Evolutionary conservation across 208 protist genomes (phyloP), one percentile per base, ranked within the genome.

Genomic region (Leishmania gerbilli): DNA sequence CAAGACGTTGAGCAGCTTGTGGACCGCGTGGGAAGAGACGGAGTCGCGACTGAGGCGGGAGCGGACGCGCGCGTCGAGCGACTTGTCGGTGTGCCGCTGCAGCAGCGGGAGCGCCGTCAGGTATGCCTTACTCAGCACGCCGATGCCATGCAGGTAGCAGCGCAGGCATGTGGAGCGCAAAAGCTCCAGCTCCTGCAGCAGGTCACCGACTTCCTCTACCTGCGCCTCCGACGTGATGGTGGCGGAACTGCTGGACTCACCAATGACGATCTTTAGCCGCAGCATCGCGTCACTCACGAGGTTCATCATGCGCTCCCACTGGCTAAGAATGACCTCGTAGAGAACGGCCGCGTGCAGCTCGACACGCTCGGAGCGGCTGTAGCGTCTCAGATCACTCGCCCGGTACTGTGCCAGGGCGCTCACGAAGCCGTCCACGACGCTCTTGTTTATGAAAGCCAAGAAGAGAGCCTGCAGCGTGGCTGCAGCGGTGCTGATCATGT

Each of bases 211-310:
- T 72, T 97, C 91, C 42, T 89, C 79, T 42, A 92, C 78, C 88
- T 95, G 91, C 37, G 49, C 76, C 40, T 95, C 90, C 40, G 77
- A 82, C 40, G 67, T 58, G 55, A 93, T 71, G 4, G 86, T 88
- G 13, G 77, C 55, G 17, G 91, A 89, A 27, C 90, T 91, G 81
- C 90, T 93, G 27, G 90, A 90, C 79, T 96, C 95, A 47, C 89
- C 93, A 86, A 98, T 90, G 60, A 91, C 90, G 17, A 96, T 85
- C 75, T 98, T 98, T 49, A 98, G 93, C 56, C 91, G 90, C 75
- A 89, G 87, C 65, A 96, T 88, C 42, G 91, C 76, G 31, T 90
- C 87, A 60, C 83, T 90, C 19, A 98, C 87, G 24, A 82, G 78
- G 45, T 71, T 79, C 92, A 98, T 94, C 72, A 92, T 88, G 34